phyloP scores from a whole-genome alignment of 2,329 filamentous ascomycete species.

The Phialocephala sp. region DNA sequence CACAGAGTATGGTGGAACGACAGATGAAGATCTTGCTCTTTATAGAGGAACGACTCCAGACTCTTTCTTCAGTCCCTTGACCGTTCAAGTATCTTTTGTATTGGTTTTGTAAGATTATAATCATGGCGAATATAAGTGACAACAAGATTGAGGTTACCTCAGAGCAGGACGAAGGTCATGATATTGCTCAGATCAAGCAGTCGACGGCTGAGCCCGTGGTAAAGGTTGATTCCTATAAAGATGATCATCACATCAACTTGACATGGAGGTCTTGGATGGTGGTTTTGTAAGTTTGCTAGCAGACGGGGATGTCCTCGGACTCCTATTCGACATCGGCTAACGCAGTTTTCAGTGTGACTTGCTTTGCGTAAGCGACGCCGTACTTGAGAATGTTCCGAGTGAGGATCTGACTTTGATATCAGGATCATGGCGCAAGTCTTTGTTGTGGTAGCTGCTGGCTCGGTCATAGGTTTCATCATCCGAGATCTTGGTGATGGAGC shows the following conservation, averaged over 20 bases:
- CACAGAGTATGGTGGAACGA: not conserved
- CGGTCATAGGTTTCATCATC: slow-evolving; percentile 61
- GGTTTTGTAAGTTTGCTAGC: slow-evolving; percentile 46
- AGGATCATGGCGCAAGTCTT: slow-evolving; percentile 60
- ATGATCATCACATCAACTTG: slow-evolving; percentile 51
- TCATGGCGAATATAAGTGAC: not conserved
- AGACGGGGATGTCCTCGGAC: no score
- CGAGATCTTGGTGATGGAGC: slow-evolving; percentile 57
- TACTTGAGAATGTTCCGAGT: not conserved
- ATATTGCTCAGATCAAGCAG: slow-evolving; percentile 25
- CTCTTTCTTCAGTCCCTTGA: not conserved
- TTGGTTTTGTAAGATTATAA: not conserved
- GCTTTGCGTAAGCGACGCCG: slow-evolving; percentile 50
- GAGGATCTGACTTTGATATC: not conserved
- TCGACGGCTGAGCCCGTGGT: slow-evolving; percentile 20
- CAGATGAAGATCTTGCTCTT: not conserved
- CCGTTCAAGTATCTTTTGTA: not conserved
- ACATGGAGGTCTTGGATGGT: slow-evolving; percentile 61
- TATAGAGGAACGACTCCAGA: not conserved
- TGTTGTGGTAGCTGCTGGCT: slow-evolving; percentile 60
- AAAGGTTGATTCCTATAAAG: slow-evolving; percentile 34
- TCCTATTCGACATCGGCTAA: slow-evolving; percentile 36
- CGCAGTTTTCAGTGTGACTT: slow-evolving; percentile 46
- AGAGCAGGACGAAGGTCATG: slow-evolving; percentile 18
- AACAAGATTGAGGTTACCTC: slow-evolving; percentile 15